These are phyloP conservation scores for Sporothrix brasiliensis DNA, from an alignment of 2,329 filamentous ascomycete species.

Conservation along the genomic window DNA sequence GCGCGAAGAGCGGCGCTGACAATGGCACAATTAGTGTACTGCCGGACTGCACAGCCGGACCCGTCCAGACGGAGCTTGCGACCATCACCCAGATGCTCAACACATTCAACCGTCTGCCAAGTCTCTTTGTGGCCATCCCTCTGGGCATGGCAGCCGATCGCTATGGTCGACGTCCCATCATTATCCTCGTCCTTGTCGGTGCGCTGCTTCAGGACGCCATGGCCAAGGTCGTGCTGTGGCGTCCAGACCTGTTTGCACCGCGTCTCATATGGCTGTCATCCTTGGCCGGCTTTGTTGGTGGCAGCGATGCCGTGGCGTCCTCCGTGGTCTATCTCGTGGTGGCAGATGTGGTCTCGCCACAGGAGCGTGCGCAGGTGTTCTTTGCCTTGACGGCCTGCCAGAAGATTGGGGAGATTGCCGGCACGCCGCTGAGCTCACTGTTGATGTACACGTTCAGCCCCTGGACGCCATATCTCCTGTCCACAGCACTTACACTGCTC, in stretches of 20 bases:
- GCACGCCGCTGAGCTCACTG: slow-evolving; percentile 1
- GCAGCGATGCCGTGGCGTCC: background rate
- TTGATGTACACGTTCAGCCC: slow-evolving; percentile 5
- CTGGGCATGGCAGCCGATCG: slow-evolving; percentile 1
- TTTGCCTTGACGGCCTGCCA: slow-evolving; percentile 13
- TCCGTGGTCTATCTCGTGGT: background rate
- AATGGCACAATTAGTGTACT: background rate
- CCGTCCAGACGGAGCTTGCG: slow-evolving; percentile 18
- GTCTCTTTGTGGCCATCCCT: slow-evolving; percentile 9
- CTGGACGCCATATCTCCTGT: background rate
- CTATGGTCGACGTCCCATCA: background rate
- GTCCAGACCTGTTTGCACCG: background rate
- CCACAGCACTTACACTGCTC: background rate
- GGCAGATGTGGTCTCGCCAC: slow-evolving; percentile 1
- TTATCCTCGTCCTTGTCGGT: background rate
- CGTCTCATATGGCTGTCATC: slow-evolving; percentile 14
- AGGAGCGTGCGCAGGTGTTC: background rate
- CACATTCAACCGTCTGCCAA: slow-evolving; percentile 16
- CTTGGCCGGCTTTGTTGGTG: background rate
- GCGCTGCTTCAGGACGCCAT: slow-evolving; percentile 4
- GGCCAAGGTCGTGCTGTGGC: slow-evolving; percentile 9
- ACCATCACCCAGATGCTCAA: slow-evolving; percentile 21
- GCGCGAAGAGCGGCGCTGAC: background rate
- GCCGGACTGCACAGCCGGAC: slow-evolving; percentile 13
- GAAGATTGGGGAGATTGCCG: background rate